Evolutionary conservation across 202 grass and related monocot genomes (phyloP), one percentile per base, ranked within the genome.

Genomic region (Zoysia matrella): DNA sequence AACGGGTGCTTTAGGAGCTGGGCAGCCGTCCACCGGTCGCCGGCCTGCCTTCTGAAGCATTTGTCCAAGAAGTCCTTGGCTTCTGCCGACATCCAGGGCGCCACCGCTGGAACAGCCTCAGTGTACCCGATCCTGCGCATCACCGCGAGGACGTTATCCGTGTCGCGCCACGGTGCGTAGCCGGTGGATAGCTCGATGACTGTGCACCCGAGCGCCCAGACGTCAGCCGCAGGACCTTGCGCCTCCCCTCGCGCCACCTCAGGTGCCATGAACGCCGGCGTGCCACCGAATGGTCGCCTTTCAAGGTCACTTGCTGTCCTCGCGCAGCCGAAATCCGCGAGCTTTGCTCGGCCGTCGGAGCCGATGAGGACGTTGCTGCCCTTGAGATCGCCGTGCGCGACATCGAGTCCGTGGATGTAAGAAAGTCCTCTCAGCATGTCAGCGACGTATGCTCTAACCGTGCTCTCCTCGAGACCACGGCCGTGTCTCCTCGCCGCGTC

Each of bases 101-200:
- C 90, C 56, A 83, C 64, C 76, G 70, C 60, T 0, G 90, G 95
- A 39, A 91, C 84, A 55, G 80, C 78, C 3, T 51, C 71, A 0
- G 86, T 82, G 90, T 84, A 97, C 42, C 92, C 95, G 48, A 94
- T 92, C 61, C 65, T 83, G 74, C 91, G 89, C 55, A 97, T 10
- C 1, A 82, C 90, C 36, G 88, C 85, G 9, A 90, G 50, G 11
- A 89, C 62, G 49, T 85, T 87, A 3, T 30, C 83, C 56, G 73
- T 43, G 71, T 65, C 78, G 18, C 77, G 73, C 92, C 90, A 93
- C 0, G 92, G 90, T 0, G 86, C 84, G 36, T 68, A 54, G 1
- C 95, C 92, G 1, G 90, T 92, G 40, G 84, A 85, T 88, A 97
- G 89, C 84, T 97, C 95, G 57, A 97, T 43, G 53, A 94, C 65